phyloP scores from a whole-genome alignment of 2,329 filamentous ascomycete species.

The Penicillium sp. region DNA sequence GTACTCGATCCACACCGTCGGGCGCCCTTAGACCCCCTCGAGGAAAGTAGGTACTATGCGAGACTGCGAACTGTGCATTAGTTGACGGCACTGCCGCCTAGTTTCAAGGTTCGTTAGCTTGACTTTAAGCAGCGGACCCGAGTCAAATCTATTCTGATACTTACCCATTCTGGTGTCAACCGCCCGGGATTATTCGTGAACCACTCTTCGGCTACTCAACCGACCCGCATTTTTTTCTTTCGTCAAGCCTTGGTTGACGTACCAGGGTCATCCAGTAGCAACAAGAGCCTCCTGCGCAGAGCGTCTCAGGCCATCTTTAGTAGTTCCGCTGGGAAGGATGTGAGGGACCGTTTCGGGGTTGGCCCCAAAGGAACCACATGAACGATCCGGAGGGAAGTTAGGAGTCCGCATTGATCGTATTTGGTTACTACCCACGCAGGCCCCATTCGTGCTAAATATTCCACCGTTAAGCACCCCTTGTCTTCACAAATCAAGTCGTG shows the following conservation, averaged over 20 bases:
- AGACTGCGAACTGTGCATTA: constrained; percentile 20
- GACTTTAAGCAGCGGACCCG: constrained; percentile 18
- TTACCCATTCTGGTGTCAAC: constrained; percentile 15
- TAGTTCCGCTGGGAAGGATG: constrained; percentile 11
- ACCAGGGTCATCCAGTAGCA: constrained; percentile 12
- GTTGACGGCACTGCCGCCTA: constrained; percentile 20
- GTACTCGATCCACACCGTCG: constrained; percentile 24
- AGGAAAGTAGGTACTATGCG: constrained; percentile 23
- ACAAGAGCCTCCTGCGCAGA: not conserved
- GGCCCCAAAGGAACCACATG: constrained; percentile 7
- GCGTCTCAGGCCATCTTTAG: not conserved
- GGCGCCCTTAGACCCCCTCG: constrained; percentile 24
- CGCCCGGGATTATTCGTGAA: constrained; percentile 14
- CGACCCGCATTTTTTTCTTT: constrained; percentile 20
- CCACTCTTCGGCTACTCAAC: constrained; percentile 21
- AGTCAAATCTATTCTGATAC: constrained; percentile 20
- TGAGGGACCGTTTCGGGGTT: constrained; percentile 1
- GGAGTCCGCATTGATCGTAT: constrained; percentile 16
- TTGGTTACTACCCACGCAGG: constrained; percentile 10
- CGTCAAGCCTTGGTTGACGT: constrained; percentile 12
- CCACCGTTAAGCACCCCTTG: constrained; percentile 1
- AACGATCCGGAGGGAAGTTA: constrained; percentile 11
- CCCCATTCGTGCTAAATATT: constrained; percentile 9
- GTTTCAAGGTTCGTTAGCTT: constrained; percentile 23
- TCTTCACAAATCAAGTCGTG: constrained; percentile 5